Conservation (phyloP, 176 grass and related monocot genomes). For the Hordeum marinum region DNA sequence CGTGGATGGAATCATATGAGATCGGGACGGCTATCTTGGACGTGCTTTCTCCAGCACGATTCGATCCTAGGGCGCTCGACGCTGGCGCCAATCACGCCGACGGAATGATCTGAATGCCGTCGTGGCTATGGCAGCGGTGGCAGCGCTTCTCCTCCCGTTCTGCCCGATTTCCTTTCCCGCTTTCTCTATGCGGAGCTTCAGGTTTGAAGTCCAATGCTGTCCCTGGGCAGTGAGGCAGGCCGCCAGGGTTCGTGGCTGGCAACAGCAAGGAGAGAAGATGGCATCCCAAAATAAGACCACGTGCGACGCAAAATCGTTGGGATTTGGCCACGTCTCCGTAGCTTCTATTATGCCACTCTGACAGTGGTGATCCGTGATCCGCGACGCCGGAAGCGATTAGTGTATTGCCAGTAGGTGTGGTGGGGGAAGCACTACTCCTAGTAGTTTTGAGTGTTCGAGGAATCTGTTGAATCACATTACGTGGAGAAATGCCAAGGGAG, state of each 20-base stretch:
- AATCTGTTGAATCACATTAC: neutral
- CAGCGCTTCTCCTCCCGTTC: neutral
- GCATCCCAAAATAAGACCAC: neutral
- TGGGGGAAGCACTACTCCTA: no score
- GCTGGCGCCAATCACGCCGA: slow-evolving; percentile 29
- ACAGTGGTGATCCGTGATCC: neutral
- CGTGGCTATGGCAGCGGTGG: neutral
- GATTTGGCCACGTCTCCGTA: neutral
- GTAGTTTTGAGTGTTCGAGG: neutral
- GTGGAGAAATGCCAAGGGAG: neutral
- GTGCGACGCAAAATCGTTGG: neutral
- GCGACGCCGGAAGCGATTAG: neutral
- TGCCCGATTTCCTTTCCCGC: neutral
- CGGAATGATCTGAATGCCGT: neutral
- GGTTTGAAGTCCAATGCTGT: neutral
- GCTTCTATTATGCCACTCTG: neutral
- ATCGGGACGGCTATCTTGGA: slow-evolving; percentile 19
- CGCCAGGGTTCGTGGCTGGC: neutral
- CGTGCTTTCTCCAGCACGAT: slow-evolving; percentile 37
- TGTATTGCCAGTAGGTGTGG: neutral
- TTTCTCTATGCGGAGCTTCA: neutral
- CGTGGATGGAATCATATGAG: slow-evolving; percentile 18
- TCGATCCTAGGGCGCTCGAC: neutral
- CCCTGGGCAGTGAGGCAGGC: neutral
- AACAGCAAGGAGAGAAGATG: neutral